A percentile compares a stretch with the other conserved stretches of the same genome.
Evolutionary conservation across 768 basidiomycete species (phyloP).

Genomic region (Kwoniella dendrophila): DNA sequence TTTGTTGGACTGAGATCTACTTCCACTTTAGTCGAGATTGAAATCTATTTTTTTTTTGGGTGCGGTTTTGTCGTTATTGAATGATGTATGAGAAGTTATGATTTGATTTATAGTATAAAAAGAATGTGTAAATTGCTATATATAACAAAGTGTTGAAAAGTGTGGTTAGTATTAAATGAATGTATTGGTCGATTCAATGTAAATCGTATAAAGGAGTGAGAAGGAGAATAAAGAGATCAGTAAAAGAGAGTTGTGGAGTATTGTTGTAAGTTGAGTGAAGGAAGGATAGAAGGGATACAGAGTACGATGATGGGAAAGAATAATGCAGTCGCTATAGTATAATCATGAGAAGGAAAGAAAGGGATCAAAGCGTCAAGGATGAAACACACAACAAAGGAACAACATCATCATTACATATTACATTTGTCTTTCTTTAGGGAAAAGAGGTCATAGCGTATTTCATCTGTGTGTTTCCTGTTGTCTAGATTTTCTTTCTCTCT

Average conservation of each 20-base stretch:
- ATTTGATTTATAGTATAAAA: background rate
- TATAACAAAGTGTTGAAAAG: background rate
- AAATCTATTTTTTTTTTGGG: conserved; percentile 1
- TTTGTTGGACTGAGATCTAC: conserved; percentile 2
- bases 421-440: background rate
- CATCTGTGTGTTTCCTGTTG: background rate
- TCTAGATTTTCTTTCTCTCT: background rate
- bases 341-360: too few species aligned
- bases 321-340: too few species aligned
- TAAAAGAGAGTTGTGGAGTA: too few species aligned
- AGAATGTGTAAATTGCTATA: conserved; percentile 1
- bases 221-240: too few species aligned
- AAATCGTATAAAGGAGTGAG: too few species aligned
- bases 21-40: conserved; percentile 3
- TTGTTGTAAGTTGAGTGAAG: too few species aligned
- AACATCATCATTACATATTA: too few species aligned
- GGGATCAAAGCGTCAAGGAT: background rate
- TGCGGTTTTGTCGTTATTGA: background rate
- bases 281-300: too few species aligned
- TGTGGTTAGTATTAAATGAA: background rate
- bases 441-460: conserved; percentile 9
- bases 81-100: background rate
- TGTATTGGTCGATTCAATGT: background rate
- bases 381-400: conserved; percentile 16
- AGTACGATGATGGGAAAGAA: too few species aligned